These are phyloP conservation scores for Termitomyces heimii DNA, from an alignment of 768 basidiomycete species.

Conservation along the genomic window DNA sequence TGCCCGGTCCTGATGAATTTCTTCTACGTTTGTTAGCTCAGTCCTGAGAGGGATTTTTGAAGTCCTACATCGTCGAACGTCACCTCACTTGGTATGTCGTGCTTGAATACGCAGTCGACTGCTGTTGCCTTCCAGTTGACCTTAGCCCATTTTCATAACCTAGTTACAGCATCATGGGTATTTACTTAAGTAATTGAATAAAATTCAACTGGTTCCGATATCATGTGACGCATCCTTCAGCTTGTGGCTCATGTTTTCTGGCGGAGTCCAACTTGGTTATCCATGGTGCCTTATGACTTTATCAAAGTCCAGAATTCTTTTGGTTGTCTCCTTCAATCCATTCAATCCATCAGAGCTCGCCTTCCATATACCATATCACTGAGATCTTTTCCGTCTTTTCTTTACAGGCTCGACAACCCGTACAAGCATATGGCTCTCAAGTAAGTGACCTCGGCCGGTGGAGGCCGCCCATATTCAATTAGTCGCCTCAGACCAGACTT, in stretches of 20 bases:
- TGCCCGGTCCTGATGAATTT: not conserved
- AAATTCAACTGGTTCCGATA: not conserved
- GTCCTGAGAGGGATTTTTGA: not conserved
- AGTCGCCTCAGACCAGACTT: slow-evolving; percentile 32
- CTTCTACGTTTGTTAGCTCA: not conserved
- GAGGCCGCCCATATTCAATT: not conserved
- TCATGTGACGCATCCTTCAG: slow-evolving; percentile 14
- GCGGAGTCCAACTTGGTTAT: slow-evolving; percentile 12
- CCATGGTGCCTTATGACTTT: slow-evolving; percentile 8
- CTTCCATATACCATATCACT: slow-evolving; percentile 10
- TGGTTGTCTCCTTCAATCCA: not conserved
- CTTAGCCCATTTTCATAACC: not conserved
- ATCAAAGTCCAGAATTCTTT: slow-evolving; percentile 13
- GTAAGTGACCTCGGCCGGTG: slow-evolving; percentile 3
- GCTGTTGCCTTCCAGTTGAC: not conserved
- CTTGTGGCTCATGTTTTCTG: slow-evolving; percentile 3
- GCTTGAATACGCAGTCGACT: not conserved
- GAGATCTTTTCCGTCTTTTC: slow-evolving; percentile 12
- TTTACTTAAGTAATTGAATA: not conserved
- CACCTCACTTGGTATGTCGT: not conserved
- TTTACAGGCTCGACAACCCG: not conserved
- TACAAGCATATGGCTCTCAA: slow-evolving; percentile 11
- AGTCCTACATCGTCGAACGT: not conserved
- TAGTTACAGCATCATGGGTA: not conserved
- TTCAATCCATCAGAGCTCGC: slow-evolving; percentile 1